A percentile compares a stretch with the other conserved stretches of the same genome.
phyloP scores from a whole-genome alignment of 176 grass and related monocot genomes.

The Secale cereale region DNA sequence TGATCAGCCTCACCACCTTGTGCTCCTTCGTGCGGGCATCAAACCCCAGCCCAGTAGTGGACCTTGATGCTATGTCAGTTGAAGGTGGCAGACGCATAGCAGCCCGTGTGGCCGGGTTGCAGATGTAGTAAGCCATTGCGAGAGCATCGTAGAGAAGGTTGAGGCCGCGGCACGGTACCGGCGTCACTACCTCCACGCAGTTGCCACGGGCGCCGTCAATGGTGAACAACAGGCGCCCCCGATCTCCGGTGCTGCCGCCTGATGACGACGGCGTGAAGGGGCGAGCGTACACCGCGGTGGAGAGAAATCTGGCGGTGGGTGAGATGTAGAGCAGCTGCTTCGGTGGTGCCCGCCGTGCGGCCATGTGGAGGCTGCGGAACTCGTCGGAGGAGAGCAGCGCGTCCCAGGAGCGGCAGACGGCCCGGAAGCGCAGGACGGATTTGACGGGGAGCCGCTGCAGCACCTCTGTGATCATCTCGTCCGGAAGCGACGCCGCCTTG shows the following conservation, averaged over 20 bases:
- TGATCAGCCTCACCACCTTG: constrained; percentile 13
- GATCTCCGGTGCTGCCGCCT: too few species aligned
- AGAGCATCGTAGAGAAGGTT: neutral
- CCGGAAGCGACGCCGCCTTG: too few species aligned
- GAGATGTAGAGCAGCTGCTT: neutral
- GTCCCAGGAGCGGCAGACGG: neutral
- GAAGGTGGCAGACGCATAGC: neutral
- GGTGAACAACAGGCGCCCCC: neutral
- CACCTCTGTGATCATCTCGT: neutral
- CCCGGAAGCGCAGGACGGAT: constrained; percentile 9
- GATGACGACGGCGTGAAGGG: neutral
- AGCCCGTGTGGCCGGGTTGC: constrained; percentile 17
- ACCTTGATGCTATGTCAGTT: neutral
- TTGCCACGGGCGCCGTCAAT: neutral
- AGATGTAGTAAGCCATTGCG: neutral
- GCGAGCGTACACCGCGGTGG: neutral
- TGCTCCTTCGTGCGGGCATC: neutral
- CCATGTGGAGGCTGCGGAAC: neutral
- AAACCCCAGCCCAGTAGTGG: constrained; percentile 9
- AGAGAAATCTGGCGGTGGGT: neutral
- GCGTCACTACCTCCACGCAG: neutral
- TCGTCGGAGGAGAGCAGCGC: neutral
- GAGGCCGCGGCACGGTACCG: neutral
- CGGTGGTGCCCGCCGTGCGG: neutral
- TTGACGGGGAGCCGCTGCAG: neutral